Percentiles rank a stretch among this genome's conserved stretches.
Conservation (phyloP, 2,329 filamentous ascomycete species). For the Ceratocystis destructans region DNA sequence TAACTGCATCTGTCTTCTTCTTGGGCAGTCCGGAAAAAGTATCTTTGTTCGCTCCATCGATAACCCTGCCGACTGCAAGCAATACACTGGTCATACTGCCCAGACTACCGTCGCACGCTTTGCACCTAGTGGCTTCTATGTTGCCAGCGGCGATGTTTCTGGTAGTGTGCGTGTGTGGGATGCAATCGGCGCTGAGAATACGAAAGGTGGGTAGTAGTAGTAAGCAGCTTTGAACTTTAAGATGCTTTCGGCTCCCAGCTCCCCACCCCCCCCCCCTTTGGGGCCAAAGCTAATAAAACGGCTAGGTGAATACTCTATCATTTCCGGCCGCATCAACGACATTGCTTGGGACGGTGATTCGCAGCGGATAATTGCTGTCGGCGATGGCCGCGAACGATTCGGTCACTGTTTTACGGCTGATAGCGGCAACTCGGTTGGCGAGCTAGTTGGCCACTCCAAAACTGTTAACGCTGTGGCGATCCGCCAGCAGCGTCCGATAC, state of each 20-base stretch:
- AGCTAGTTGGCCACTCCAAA: constrained; percentile 82
- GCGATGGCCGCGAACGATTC: constrained; percentile 84
- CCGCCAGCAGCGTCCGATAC: constrained; percentile 75
- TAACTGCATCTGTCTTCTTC: neutral
- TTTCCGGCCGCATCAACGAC: constrained; percentile 89
- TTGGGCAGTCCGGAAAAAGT: constrained; percentile 71
- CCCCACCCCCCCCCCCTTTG: no score
- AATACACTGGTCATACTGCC: constrained; percentile 85
- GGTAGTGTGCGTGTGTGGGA: constrained; percentile 90
- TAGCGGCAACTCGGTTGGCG: constrained; percentile 89
- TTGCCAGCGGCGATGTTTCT: constrained; percentile 78
- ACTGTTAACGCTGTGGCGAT: constrained; percentile 85
- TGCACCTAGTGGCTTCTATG: constrained; percentile 84
- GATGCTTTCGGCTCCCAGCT: no score
- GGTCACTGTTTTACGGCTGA: constrained; percentile 91
- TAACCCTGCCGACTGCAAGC: constrained; percentile 65
- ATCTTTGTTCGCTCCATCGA: constrained; percentile 94
- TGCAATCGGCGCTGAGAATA: constrained; percentile 66
- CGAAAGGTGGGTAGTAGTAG: constrained; percentile 43
- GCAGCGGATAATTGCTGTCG: constrained; percentile 89
- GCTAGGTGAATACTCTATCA: constrained; percentile 74
- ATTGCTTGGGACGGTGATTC: constrained; percentile 96
- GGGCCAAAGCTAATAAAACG: neutral
- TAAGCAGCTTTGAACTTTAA: no score
- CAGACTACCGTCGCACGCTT: constrained; percentile 88